These are phyloP conservation scores for Phascolomyces articulosus DNA, from an alignment of 371 early-diverging fungal species.

Conservation along the genomic window DNA sequence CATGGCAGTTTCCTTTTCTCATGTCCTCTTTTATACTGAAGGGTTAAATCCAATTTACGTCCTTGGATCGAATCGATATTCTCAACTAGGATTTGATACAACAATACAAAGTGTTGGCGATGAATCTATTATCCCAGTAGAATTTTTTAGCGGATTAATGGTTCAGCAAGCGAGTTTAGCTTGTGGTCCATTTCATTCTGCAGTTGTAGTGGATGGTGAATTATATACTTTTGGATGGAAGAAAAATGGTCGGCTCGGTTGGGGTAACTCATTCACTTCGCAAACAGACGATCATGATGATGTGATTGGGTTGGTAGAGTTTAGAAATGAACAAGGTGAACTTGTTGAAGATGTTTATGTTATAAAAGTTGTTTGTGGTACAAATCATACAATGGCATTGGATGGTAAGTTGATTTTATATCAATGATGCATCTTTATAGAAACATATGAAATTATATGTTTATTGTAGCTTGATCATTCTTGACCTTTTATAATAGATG, in stretches of 20 bases:
- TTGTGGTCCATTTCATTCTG: conserved; percentile 46
- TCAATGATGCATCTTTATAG: too few species aligned
- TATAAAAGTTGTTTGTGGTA: conserved; percentile 36
- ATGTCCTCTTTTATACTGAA: conserved; percentile 29
- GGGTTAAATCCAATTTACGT: conserved; percentile 28
- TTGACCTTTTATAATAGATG: conserved; percentile 18
- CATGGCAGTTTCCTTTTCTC: conserved; percentile 28
- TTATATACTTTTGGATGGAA: conserved; percentile 49
- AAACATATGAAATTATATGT: neutral
- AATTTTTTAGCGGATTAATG: conserved; percentile 36
- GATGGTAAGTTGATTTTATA: conserved; percentile 28
- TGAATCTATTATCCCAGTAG: conserved; percentile 21
- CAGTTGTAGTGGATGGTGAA: conserved; percentile 30
- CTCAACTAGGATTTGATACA: conserved; percentile 36
- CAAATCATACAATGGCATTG: conserved; percentile 40
- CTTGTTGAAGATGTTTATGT: conserved; percentile 24
- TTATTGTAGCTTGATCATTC: neutral
- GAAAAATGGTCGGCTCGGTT: conserved; percentile 40
- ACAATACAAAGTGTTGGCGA: conserved; percentile 8
- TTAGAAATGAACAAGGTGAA: conserved; percentile 21
- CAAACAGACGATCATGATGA: conserved; percentile 16
- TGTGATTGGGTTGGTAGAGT: conserved; percentile 21
- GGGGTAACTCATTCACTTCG: conserved; percentile 5
- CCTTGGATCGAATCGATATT: conserved; percentile 42
- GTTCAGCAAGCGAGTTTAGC: conserved; percentile 6